Base-by-base conservation (phyloP, 106 monocot genomes). In the Alisma plantagoaquatica region DNA sequence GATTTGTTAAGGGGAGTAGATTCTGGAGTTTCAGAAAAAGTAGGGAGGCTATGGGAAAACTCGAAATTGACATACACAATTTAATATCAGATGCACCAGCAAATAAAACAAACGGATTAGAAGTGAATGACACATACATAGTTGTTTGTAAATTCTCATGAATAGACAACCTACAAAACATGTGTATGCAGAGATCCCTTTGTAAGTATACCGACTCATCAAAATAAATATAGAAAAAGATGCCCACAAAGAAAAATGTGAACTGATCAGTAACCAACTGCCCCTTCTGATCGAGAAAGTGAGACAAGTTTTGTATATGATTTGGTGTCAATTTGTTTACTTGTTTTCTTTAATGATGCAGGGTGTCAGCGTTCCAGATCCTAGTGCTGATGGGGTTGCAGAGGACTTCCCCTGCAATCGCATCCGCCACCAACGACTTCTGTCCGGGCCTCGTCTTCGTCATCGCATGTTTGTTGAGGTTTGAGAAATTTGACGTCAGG, bases 401-500 rank as follows among this genome's bases (percentile, higher is more conserved):
- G 22, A 49, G 25, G 22, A 49, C 48, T 11, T 49, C 48, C 22
- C n/a, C 48, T 2, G 48, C 48, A 12, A 49, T 49, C 10, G 48
- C 48, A 3, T 21, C 48, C 0, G 48, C 48, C 21, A 49, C 25
- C 23, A 10, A 20, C 48, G 25, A 49, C 48, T 24, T 49, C n/a
- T 49, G 23, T 11, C 48, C 48, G 2, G 48, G 48, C 3, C 25
- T 49, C 48, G 25, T 49, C 48, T 49, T 49, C 48, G 12, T 49
- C 9, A 49, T 49, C 2, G n/a, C 48, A 10, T 12, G n/a, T 18
- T 49, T 20, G 10, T 19, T 49, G 23, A 49, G 48, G 48, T 49
- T 3, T 49, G 38, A 11, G 11, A 11, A 41, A 9, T 11, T 77
- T 51, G 68, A 78, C 30, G 53, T 82, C 14, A 45, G 55, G 15